Evolutionary conservation across 2,329 filamentous ascomycete genomes (phyloP).

Genomic region (Endoconidiophora polonica): DNA sequence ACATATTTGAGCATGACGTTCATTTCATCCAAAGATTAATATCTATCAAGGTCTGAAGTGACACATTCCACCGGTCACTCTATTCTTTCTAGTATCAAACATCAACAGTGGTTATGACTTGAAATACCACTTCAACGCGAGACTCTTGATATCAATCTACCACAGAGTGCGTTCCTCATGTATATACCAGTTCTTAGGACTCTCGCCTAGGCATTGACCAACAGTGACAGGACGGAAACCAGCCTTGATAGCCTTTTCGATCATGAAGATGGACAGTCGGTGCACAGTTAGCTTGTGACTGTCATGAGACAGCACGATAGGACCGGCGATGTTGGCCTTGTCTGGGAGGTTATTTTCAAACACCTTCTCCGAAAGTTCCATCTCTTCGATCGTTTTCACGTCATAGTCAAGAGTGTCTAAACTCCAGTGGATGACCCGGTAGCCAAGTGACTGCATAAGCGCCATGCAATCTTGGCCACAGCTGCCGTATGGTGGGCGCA

Average conservation of each 20-base stretch:
- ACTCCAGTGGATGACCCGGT: conserved; percentile 40
- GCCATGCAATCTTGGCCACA: conserved; percentile 22
- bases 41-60: too few species aligned
- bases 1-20: too few species aligned
- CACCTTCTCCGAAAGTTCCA: conserved; percentile 27
- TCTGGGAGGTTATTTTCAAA: conserved; percentile 16
- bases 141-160: too few species aligned
- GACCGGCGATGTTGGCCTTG: conserved; percentile 19
- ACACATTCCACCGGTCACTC: too few species aligned
- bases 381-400: conserved; percentile 31
- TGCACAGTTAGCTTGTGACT: conserved; percentile 31
- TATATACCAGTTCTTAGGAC: conserved; percentile 34
- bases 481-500: conserved; percentile 29
- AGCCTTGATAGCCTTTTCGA: conserved; percentile 8
- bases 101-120: too few species aligned
- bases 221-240: conserved; percentile 16
- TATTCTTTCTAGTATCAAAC: too few species aligned
- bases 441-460: conserved; percentile 27
- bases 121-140: too few species aligned
- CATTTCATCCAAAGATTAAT: too few species aligned
- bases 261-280: conserved; percentile 20
- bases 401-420: conserved; percentile 46
- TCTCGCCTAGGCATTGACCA: conserved; percentile 36
- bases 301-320: conserved; percentile 37
- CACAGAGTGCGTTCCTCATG: too few species aligned